Evolutionary conservation across 2,329 filamentous ascomycete species (phyloP), one percentile per base, ranked within the genome.

Genomic region (Juglanconis oblonga): DNA sequence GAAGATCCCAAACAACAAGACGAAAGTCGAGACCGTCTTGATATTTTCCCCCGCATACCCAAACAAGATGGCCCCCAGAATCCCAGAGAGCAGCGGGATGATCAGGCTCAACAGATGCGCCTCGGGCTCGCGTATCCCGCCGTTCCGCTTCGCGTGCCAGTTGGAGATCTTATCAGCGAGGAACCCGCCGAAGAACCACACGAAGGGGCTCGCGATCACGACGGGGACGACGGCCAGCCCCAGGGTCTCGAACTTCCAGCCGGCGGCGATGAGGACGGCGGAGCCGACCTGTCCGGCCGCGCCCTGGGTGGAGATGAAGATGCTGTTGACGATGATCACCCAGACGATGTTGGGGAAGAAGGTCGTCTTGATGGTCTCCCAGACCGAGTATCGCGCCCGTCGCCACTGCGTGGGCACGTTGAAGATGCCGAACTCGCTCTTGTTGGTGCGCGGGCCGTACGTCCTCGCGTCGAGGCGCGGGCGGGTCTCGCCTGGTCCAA

Each of bases 111-210:
- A 45, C 45, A 70, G 65, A 31, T 67, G 64, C 49, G 67, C 67
- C 64, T 69, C 68, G 55, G 68, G 64, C 66, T 69, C 68, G 17
- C 68, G 63, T 6, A 62, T 57, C 10, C 68, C 68, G 52, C 63
- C 63, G 33, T 64, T 59, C 17, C 61, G 59, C 29, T 57, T 53
- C 10, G 68, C 64, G 50, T 69, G 61, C 51, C 51, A 57, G 52
- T 68, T 65, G 36, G 64, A 64, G 48, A 68, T 31, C 50, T 56
- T 70, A 64, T 76, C 74, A 29, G 74, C 69, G 6, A 72, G 55
- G 35, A 66, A 72, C 2, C 74, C 74, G 2, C 73, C 73, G 2
- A 71, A 66, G 11, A 73, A 57, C 17, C 64, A 66, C 13, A 64
- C 62, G 3, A 67, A 62, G 2, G 65, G 65, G 29, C 51, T 63